Evolutionary conservation across 208 protist species (phyloP).

Genomic region (Trichomonas vaginalis): DNA sequence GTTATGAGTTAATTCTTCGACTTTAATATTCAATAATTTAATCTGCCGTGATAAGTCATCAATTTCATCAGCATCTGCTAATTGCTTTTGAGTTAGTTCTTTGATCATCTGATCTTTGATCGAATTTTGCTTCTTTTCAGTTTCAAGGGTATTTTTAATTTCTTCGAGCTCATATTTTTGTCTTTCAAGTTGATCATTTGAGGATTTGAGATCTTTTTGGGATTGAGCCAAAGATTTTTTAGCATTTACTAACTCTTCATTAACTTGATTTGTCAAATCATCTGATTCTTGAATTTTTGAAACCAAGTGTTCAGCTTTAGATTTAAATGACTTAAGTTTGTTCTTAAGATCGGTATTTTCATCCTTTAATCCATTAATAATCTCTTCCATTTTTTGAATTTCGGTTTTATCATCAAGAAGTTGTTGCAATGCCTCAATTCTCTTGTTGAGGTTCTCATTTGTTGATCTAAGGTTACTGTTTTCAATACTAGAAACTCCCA

Average conservation of each 20-base stretch:
- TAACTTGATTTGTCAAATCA: background rate
- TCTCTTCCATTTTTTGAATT: background rate
- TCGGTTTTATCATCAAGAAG: background rate
- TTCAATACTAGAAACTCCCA: background rate
- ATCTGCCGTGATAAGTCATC: background rate
- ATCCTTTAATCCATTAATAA: background rate
- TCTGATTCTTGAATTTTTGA: background rate
- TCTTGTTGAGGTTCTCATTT: background rate
- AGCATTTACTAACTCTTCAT: background rate
- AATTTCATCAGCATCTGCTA: background rate
- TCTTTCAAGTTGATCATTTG: background rate
- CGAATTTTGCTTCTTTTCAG: background rate
- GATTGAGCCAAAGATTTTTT: background rate
- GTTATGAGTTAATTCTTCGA: background rate
- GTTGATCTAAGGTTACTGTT: background rate
- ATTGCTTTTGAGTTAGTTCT: background rate
- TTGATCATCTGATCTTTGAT: background rate
- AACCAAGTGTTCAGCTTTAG: background rate
- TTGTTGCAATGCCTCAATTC: background rate
- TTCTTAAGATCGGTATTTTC: background rate
- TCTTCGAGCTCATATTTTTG: background rate
- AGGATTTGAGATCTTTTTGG: background rate
- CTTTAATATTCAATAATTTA: background rate
- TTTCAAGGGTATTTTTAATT: background rate
- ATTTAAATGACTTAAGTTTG: background rate